Percentiles rank a stretch among this genome's conserved stretches.
These are phyloP conservation scores for Globisporangium emineosum DNA, from an alignment of 352 stramenopile species.

Conservation along the genomic window DNA sequence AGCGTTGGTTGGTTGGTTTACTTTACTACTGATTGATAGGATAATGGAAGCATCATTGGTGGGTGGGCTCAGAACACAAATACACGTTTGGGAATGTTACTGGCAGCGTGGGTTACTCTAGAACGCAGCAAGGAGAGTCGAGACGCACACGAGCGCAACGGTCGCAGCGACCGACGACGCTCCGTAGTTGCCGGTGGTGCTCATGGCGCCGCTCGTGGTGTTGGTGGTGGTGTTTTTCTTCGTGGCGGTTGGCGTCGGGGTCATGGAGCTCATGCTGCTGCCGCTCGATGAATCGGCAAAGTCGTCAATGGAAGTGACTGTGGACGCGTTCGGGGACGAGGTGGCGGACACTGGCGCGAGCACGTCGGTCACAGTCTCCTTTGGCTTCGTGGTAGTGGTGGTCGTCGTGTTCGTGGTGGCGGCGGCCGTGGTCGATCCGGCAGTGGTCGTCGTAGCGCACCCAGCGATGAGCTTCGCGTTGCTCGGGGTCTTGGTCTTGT, in stretches of 20 bases:
- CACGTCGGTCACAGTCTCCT: constrained; percentile 5
- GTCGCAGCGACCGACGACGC: background rate
- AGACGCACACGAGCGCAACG: background rate
- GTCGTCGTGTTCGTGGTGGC: constrained; percentile 16
- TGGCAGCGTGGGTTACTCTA: background rate
- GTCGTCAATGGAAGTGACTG: constrained; percentile 2
- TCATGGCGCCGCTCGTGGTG: background rate
- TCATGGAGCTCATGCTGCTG: background rate
- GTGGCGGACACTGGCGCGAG: constrained; percentile 3
- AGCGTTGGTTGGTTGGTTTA: background rate
- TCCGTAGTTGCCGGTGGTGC: background rate
- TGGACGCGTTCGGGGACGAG: background rate
- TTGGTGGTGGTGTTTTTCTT: background rate
- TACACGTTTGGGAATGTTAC: background rate
- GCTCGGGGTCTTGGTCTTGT: constrained; percentile 50
- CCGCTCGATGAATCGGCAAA: background rate
- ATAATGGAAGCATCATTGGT: background rate
- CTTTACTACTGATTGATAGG: background rate
- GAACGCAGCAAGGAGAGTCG: background rate
- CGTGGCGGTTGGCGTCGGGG: background rate
- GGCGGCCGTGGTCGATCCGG: constrained; percentile 19
- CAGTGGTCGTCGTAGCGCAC: constrained; percentile 31
- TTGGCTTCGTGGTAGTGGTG: constrained; percentile 11
- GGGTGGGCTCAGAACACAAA: background rate
- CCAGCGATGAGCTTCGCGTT: constrained; percentile 45